Evolutionary conservation across 768 basidiomycete species (phyloP), one percentile per base, ranked within the genome.

Genomic region (Agaricus blazei): DNA sequence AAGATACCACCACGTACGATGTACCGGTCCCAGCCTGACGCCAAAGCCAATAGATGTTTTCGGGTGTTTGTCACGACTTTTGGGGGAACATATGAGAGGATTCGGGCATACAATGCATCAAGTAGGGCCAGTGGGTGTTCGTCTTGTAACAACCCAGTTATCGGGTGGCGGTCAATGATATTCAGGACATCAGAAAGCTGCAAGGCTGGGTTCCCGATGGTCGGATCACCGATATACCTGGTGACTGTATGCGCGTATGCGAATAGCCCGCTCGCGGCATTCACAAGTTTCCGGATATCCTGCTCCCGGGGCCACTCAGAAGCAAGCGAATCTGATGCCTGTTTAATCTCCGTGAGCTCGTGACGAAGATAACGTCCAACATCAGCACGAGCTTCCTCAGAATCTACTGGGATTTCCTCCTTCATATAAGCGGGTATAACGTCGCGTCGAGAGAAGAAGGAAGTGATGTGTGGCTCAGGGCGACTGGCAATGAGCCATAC

Each of bases 401-500:
- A 51, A 37, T 51, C 38, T 7, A 51, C 31, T 5, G 4, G 15
- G 27, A 51, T 41, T 27, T 40, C 27, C 11, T 41, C 50, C 28
- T 51, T 51, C 4, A 15, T 8, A 36, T 28, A 41, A 1, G 12
- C 27, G 3, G 26, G 24, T 5, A 28, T 23, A n/a, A 41, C 37
- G 27, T 36, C 14, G 11, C 1, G 1, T 8, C 11, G 36, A 11
- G 37, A 26, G 23, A 51, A n/a, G 50, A 51, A 51, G n/a, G 38
- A 15, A 2, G 50, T n/a, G 50, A 51, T 41, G 23, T 41, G 50
- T n/a, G 36, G 50, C 4, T 51, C 50, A 1, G 48, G 48, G 24
- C 48, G 48, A 28, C 48, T 49, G 28, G 48, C 31, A 40, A 51
- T 24, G 27, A 51, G 15, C 49, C 49, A 51, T 26, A 51, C 38